These are phyloP conservation scores for Xylaria intraflava DNA, from an alignment of 495 filamentous ascomycete species.

Conservation along the genomic window DNA sequence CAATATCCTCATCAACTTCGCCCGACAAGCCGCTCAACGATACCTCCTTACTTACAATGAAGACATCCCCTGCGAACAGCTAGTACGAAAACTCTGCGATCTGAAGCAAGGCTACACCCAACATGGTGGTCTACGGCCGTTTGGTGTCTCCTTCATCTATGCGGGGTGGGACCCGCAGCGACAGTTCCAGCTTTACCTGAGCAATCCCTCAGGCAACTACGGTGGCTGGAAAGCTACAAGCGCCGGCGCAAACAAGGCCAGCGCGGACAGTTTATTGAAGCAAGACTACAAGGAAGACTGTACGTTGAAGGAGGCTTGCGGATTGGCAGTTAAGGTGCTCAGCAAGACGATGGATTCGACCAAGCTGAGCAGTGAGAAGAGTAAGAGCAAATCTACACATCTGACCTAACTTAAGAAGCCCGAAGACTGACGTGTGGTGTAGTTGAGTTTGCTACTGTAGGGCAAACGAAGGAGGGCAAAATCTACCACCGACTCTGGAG, in stretches of 20 bases:
- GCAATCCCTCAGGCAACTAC: conserved; percentile 99
- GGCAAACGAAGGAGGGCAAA: conserved; percentile 87
- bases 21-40: conserved; percentile 88
- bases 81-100: conserved; percentile 93
- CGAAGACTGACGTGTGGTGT: conserved; percentile 26
- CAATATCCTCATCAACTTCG: conserved; percentile 99
- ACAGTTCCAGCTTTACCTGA: conserved; percentile 98
- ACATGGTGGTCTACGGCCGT: conserved; percentile 93
- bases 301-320: conserved; percentile 91
- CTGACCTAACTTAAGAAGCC: conserved; percentile 11
- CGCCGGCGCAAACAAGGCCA: conserved; percentile 95
- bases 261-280: conserved; percentile 94
- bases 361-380: conserved; percentile 97
- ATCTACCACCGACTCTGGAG: conserved; percentile 97
- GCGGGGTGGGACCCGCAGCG: conserved; percentile 91
- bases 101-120: conserved; percentile 99
- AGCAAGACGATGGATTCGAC: conserved; percentile 99
- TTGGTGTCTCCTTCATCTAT: conserved; percentile 99
- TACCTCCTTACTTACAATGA: conserved; percentile 99
- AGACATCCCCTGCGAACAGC: conserved; percentile 98
- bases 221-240: conserved; percentile 99
- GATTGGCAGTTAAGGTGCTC: conserved; percentile 94
- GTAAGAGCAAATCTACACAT: conserved; percentile 39
- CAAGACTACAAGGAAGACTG: conserved; percentile 99
- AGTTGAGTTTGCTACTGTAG: conserved; percentile 99